These are phyloP conservation scores for Paecilomyces formosus DNA, from an alignment of 2,329 filamentous ascomycete genomes.

Conservation along the genomic window DNA sequence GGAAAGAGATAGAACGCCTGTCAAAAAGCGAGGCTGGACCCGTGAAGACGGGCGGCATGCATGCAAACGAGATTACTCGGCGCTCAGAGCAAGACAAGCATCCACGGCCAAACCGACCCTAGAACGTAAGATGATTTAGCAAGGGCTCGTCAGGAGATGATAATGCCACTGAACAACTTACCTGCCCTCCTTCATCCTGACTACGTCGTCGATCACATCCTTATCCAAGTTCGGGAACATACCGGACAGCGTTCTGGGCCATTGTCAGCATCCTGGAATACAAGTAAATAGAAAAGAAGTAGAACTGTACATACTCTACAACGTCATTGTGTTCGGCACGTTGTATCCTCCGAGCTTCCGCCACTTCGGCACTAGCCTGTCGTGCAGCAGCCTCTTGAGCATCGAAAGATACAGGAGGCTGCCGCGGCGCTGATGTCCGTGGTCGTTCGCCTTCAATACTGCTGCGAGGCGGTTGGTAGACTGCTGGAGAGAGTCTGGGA, in stretches of 20 bases:
- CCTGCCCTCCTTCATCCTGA: constrained; percentile 91
- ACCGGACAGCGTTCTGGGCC: constrained; percentile 62
- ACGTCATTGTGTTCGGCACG: constrained; percentile 80
- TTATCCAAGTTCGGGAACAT: constrained; percentile 97
- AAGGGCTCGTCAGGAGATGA: neutral
- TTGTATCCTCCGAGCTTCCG: constrained; percentile 77
- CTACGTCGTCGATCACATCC: constrained; percentile 94
- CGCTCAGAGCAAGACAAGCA: constrained; percentile 66
- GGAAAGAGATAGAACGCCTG: neutral
- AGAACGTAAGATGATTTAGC: constrained; percentile 10
- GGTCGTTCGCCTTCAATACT: constrained; percentile 27
- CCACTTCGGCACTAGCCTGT: constrained; percentile 82
- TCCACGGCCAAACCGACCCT: constrained; percentile 82
- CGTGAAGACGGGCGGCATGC: neutral
- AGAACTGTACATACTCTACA: constrained; percentile 57
- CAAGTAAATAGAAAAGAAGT: neutral
- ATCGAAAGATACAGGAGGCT: constrained; percentile 43
- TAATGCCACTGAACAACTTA: constrained; percentile 40
- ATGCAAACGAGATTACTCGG: constrained; percentile 20
- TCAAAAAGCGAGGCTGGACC: neutral
- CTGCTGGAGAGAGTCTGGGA: constrained; percentile 43
- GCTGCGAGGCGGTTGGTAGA: constrained; percentile 36
- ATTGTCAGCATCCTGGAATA: constrained; percentile 1
- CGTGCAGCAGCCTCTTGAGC: constrained; percentile 83
- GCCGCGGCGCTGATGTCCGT: constrained; percentile 16